phyloP scores from a whole-genome alignment of 257 asterid genomes.

The Solanum arcanum region DNA sequence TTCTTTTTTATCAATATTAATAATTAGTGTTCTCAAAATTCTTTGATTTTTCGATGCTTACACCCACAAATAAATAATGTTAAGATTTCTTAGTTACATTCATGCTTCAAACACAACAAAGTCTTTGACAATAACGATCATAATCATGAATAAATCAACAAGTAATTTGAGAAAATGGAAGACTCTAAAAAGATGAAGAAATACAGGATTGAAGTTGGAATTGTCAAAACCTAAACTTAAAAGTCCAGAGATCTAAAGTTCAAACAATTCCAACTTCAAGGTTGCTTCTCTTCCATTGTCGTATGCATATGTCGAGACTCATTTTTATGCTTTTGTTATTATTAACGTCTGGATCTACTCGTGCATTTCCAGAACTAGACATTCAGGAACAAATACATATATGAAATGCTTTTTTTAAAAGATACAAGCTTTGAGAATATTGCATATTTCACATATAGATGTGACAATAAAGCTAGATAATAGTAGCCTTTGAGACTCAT shows the following conservation, averaged over 20 bases:
- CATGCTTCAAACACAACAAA: background rate
- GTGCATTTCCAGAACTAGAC: background rate
- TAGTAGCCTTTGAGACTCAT: background rate
- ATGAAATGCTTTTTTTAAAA: background rate
- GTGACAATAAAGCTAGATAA: background rate
- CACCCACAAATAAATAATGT: background rate
- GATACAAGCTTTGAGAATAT: background rate
- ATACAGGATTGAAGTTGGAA: background rate
- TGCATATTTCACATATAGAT: background rate
- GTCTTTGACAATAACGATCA: background rate
- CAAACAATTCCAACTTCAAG: background rate
- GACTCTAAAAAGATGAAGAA: too few relatives aligned
- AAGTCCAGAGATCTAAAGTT: background rate
- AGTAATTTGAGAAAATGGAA: background rate
- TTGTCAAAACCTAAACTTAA: background rate
- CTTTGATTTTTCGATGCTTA: background rate
- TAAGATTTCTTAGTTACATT: background rate
- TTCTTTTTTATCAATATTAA: background rate
- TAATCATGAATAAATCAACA: background rate
- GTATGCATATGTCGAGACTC: background rate
- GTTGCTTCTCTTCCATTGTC: background rate
- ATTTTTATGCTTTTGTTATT: background rate
- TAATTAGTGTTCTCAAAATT: background rate
- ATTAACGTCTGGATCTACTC: background rate
- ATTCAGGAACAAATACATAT: background rate